Conservation (phyloP, 1,139 yeast species). For the Taiozyma onychis region DNA sequence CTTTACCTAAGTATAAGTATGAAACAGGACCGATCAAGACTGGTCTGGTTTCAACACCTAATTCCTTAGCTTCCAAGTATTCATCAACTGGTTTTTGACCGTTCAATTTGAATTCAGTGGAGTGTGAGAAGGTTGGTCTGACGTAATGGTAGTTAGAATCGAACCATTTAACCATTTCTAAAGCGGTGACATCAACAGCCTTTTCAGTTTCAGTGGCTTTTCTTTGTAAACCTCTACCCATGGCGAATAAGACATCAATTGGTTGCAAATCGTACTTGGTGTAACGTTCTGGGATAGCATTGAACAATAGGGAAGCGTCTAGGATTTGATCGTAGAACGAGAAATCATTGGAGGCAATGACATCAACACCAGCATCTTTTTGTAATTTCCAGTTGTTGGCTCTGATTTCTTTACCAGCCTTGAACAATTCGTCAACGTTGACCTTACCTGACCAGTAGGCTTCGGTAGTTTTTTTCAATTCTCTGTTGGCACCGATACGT, state of each 20-base stretch:
- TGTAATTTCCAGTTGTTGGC: slow-evolving; percentile 97
- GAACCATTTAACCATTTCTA: slow-evolving; percentile 99
- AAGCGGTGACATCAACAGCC: slow-evolving; percentile 97
- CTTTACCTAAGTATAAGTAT: slow-evolving; percentile 91
- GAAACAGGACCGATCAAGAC: slow-evolving; percentile 96
- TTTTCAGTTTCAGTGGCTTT: slow-evolving; percentile 81
- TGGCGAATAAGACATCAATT: slow-evolving; percentile 92
- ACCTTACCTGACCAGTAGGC: slow-evolving; percentile 98
- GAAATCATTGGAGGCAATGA: slow-evolving; percentile 96
- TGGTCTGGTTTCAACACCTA: slow-evolving; percentile 96
- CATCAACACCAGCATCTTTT: slow-evolving; percentile 93
- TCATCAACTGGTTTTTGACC: slow-evolving; percentile 97
- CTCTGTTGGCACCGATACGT: slow-evolving; percentile 98
- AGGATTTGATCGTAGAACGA: slow-evolving; percentile 96
- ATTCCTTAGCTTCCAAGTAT: slow-evolving; percentile 94
- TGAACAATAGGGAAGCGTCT: slow-evolving; percentile 88
- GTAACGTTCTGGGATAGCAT: slow-evolving; percentile 96
- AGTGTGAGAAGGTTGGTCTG: slow-evolving; percentile 97
- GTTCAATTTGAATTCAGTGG: slow-evolving; percentile 92
- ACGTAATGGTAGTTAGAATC: slow-evolving; percentile 99
- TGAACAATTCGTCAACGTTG: slow-evolving; percentile 76
- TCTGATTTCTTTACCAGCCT: slow-evolving; percentile 94
- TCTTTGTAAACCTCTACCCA: slow-evolving; percentile 99
- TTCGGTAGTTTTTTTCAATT: slow-evolving; percentile 96
- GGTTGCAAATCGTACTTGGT: slow-evolving; percentile 84